Base-by-base conservation (phyloP, 2,329 filamentous ascomycete species). In the Zymoseptoria passerinii region DNA sequence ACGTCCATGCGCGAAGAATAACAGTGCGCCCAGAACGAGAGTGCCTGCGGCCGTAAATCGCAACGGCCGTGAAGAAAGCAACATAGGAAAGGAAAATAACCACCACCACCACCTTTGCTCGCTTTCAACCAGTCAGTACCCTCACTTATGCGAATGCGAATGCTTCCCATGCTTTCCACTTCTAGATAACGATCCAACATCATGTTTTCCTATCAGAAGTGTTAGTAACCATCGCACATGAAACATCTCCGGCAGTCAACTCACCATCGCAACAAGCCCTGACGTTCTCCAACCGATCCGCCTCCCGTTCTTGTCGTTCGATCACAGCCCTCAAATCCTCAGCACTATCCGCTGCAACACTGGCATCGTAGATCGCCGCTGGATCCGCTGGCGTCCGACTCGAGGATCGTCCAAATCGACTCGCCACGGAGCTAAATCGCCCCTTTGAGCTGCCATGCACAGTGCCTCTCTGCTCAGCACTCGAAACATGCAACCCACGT, bases 201-300 rank as follows among this genome's bases (percentile, higher is more conserved):
- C 77, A 62, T 81, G 79, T 71, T 77, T 78, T 52, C 78, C 78
- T 77, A 56, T 28, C 7, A 44, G 4, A n/a, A 44, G 28, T 54
- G 50, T 52, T 44, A 55, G 60, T 55, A 53, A 58, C 10, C 13
- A 10, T 13, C 10, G 19, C 35, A 19, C 35, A 19, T 9, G 44
- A 8, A 16, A 28, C 7, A 51, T 53, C 16, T 48, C 10, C 10
- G 50, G 55, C 5, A 18, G 44, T 50, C 58, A 58, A 78, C 87
- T 83, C 81, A 92, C 92, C 94, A 82, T 97, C 94, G 75, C 94
- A 99, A 77, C 94, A 99, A 60, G 92, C 92, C 71, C 94, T 82
- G 64, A 99, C 94, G 73, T 99, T 96, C 79, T 97, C 92, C 68
- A 97, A 80, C 62, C 86, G 82, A 70, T 92, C 89, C 27, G 86